phyloP scores from a whole-genome alignment of 2,329 filamentous ascomycete species.

The Tetracladium maxilliforme region DNA sequence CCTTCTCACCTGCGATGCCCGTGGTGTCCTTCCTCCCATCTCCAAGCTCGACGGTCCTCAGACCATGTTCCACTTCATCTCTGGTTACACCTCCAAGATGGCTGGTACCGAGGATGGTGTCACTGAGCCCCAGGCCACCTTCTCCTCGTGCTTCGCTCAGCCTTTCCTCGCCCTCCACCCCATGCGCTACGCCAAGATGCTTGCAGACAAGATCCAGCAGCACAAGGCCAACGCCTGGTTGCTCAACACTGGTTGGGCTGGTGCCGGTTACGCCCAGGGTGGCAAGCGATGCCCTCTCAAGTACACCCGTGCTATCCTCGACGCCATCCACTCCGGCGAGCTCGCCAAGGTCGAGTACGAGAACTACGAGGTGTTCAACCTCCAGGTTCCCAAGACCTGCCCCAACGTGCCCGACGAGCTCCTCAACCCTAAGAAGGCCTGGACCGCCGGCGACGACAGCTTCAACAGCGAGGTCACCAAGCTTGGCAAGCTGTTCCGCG shows the following conservation, averaged over 20 bases:
- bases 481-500: slow-evolving; percentile 76
- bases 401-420: slow-evolving; percentile 79
- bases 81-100: slow-evolving; percentile 99
- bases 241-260: slow-evolving; percentile 96
- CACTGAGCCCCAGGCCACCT: slow-evolving; percentile 93
- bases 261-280: slow-evolving; percentile 77
- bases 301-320: slow-evolving; percentile 96
- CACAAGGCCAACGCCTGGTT: slow-evolving; percentile 97
- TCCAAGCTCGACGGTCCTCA: slow-evolving; percentile 89
- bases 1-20: slow-evolving; percentile 92
- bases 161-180: slow-evolving; percentile 97
- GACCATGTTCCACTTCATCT: slow-evolving; percentile 99
- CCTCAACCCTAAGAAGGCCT: slow-evolving; percentile 86
- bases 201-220: slow-evolving; percentile 91
- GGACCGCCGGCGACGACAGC: slow-evolving; percentile 68
- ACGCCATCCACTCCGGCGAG: slow-evolving; percentile 94
- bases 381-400: slow-evolving; percentile 86
- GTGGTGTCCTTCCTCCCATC: slow-evolving; percentile 93
- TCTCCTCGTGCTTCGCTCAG: slow-evolving; percentile 98
- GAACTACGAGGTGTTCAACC: slow-evolving; percentile 92
- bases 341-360: slow-evolving; percentile 89
- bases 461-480: slow-evolving; percentile 85
- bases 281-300: slow-evolving; percentile 96
- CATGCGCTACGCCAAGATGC: slow-evolving; percentile 98
- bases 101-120: slow-evolving; percentile 95